Percentiles rank a stretch among this genome's conserved stretches.
phyloP scores from a whole-genome alignment of 148 eudicot genomes.

The Rhododendron vialii region DNA sequence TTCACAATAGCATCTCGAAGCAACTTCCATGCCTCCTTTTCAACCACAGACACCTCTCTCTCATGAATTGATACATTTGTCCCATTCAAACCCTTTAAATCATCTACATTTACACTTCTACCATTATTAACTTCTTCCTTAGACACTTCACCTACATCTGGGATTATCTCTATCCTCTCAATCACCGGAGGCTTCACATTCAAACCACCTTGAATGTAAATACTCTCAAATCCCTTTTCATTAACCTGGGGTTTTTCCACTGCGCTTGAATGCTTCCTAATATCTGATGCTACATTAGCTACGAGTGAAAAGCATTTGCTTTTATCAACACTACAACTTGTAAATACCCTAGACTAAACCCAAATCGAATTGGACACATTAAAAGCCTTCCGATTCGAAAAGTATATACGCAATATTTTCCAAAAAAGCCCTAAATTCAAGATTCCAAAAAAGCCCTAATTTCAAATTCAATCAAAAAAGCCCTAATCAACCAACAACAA shows the following conservation, averaged over 20 bases:
- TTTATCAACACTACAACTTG: constrained; percentile 18
- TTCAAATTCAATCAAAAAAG: too few relatives aligned
- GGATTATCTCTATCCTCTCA: constrained; percentile 32
- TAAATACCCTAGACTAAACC: constrained; percentile 36
- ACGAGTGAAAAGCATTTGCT: constrained; percentile 20
- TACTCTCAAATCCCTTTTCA: constrained; percentile 48
- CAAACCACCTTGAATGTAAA: constrained; percentile 56
- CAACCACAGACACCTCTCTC: constrained; percentile 42
- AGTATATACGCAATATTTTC: too few relatives aligned
- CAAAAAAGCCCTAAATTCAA: too few relatives aligned
- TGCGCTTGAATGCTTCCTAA: constrained; percentile 55
- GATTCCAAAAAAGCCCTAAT: too few relatives aligned
- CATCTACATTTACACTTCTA: constrained; percentile 24
- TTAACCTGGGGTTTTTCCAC: constrained; percentile 41
- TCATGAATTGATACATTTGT: constrained; percentile 15
- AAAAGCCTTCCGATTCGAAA: constrained; percentile 44
- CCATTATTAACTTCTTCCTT: constrained; percentile 16
- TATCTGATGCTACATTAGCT: constrained; percentile 58
- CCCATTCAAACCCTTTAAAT: constrained; percentile 27
- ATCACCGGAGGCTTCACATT: constrained; percentile 51
- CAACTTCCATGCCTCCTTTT: constrained; percentile 79
- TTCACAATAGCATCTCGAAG: constrained; percentile 57
- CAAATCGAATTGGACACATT: constrained; percentile 44
- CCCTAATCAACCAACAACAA: too few relatives aligned
- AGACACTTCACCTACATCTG: constrained; percentile 21